Evolutionary conservation across 257 asterid genomes (phyloP).

Genomic region (Knoxia roxburghii): DNA sequence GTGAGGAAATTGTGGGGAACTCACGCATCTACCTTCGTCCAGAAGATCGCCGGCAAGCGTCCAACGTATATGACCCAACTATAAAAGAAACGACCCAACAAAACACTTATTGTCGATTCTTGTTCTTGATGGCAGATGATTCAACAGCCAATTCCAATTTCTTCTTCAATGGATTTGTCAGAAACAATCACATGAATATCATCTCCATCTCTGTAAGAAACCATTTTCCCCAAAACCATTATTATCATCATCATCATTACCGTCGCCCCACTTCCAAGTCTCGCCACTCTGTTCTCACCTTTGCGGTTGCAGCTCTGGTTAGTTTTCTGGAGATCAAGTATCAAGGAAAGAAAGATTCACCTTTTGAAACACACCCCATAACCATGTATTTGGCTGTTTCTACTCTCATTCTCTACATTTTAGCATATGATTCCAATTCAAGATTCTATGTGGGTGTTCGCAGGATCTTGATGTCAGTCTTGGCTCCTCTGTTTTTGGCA

Average conservation of each 20-base stretch:
- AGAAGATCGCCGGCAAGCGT: too few relatives aligned
- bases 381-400: constrained; percentile 1
- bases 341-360: constrained; percentile 1
- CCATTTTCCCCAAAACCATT: background rate
- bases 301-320: background rate
- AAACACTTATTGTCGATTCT: too few relatives aligned
- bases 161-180: background rate
- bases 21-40: too few relatives aligned
- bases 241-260: too few relatives aligned
- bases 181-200: background rate
- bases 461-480: background rate
- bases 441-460: background rate
- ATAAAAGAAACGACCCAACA: too few relatives aligned
- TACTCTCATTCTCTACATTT: background rate
- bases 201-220: background rate
- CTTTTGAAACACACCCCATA: constrained; percentile 10
- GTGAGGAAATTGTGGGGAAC: too few relatives aligned
- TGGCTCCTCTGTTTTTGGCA: constrained; percentile 6
- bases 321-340: background rate
- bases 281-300: background rate
- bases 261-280: background rate
- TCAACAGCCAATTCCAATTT: background rate
- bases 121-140: background rate
- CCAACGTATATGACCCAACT: too few relatives aligned
- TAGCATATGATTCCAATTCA: background rate